A percentile compares a stretch with the other conserved stretches of the same genome.
Evolutionary conservation across 345 rosid species (phyloP).

Genomic region (Orychophragmus violaceus): DNA sequence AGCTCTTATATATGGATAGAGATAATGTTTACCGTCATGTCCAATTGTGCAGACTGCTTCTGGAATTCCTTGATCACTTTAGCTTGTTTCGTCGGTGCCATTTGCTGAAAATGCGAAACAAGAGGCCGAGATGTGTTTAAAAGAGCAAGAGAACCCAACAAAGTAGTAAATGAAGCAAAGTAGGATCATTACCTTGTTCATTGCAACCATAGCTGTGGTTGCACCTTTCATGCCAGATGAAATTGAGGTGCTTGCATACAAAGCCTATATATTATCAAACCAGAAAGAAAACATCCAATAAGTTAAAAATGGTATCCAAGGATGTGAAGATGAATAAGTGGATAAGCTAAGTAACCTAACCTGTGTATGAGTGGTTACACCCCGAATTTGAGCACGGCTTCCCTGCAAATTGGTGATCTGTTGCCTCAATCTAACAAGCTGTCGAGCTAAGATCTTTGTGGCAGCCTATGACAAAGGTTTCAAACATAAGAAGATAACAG

Average conservation of each 20-base stretch:
- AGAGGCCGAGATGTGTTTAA: not conserved
- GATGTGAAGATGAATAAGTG: not conserved
- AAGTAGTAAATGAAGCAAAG: not conserved
- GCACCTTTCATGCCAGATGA: constrained; percentile 94
- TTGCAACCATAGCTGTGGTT: not conserved
- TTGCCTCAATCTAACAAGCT: constrained; percentile 83
- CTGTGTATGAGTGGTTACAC: constrained; percentile 95
- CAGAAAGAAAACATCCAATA: not conserved
- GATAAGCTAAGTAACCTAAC: constrained; percentile 17
- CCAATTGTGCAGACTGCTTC: constrained; percentile 87
- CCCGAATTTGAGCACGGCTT: constrained; percentile 95
- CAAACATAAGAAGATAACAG: not conserved
- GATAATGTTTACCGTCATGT: constrained; percentile 65
- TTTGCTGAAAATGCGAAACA: constrained; percentile 50
- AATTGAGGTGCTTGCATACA: constrained; percentile 89
- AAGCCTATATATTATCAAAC: constrained; percentile 41
- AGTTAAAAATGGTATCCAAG: not conserved
- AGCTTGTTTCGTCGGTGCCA: constrained; percentile 82
- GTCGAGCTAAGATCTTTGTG: constrained; percentile 85
- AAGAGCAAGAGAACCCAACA: not conserved
- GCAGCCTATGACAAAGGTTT: constrained; percentile 54
- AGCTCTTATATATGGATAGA: not conserved
- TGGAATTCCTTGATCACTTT: constrained; percentile 89
- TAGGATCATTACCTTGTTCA: not conserved
- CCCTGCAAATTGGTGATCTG: constrained; percentile 93